Evolutionary conservation across 768 basidiomycete species (phyloP), one percentile per base, ranked within the genome.

Genomic region (Pluteus cervinus): DNA sequence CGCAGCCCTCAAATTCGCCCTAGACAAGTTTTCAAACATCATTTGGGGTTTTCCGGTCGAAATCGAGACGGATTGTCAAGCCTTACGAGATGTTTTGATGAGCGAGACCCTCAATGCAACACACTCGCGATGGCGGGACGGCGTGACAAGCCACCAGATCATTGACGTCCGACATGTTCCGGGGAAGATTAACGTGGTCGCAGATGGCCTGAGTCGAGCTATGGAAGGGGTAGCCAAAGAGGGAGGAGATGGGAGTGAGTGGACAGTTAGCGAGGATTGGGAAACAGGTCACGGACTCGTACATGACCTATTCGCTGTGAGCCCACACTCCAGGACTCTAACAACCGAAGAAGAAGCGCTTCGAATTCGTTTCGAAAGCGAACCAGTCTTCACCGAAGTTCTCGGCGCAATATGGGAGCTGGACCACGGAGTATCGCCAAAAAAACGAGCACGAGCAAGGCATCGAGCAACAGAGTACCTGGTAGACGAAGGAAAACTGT

Each of bases 11-110:
- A 65, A 67, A 29, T 63, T 47, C 34, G 36, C 38, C 0, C 22
- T 61, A 0, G 56, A 61, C 33, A 57, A 64, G 26, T 61, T 63
- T 37, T 37, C 48, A 1, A 46, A 62, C 31, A 49, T 47, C 1
- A 45, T 58, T 0, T 59, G 44, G 32, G 54, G 58, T 0, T 60
- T 47, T 21, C 60, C 56, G 1, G 36, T 66, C 0, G 53, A 62
- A 29, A 30, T 66, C 11, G 53, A 60, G 35, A 66, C 60, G 0
- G 63, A 66, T 43, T 65, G 62, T 41, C 50, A 58, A 23, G 62
- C 62, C 1, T 46, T 66, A 2, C 32, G 54, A 4, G 59, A 65
- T 33, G 28, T 54, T 1, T 44, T 68, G 0, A 4, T 48, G 1
- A 59, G 46, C 29, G 47, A 57, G n/a, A 55, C 54, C 14, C 44